Evolutionary conservation across 2,329 filamentous ascomycete genomes (phyloP).

Genomic region (Lachnellula hyalina): DNA sequence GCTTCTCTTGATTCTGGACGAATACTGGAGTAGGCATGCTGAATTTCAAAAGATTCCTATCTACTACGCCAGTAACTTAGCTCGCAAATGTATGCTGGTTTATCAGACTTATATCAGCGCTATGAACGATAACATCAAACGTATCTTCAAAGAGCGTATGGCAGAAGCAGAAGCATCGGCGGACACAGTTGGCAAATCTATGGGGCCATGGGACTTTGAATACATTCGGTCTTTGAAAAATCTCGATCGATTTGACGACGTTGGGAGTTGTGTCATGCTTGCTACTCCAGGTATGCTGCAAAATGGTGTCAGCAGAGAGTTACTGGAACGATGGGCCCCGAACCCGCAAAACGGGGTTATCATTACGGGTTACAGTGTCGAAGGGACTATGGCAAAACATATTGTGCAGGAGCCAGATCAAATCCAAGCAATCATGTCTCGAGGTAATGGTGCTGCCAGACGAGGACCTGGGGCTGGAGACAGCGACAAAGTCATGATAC

Average conservation of each 20-base stretch:
- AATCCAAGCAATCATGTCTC: constrained; percentile 89
- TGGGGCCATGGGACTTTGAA: constrained; percentile 93
- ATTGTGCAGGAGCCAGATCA: constrained; percentile 93
- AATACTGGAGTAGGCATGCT: constrained; percentile 88
- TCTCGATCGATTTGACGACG: constrained; percentile 91
- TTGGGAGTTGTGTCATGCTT: constrained; percentile 94
- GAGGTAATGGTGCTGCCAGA: constrained; percentile 58
- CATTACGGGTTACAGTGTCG: constrained; percentile 96
- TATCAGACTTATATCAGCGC: constrained; percentile 97
- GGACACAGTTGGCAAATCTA: constrained; percentile 62
- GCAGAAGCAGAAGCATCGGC: constrained; percentile 80
- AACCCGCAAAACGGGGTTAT: constrained; percentile 97
- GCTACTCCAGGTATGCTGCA: constrained; percentile 98
- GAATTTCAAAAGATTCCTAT: constrained; percentile 90
- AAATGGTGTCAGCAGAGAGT: constrained; percentile 86
- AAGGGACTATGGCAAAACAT: constrained; percentile 96
- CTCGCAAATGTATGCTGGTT: constrained; percentile 95
- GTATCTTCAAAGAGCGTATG: constrained; percentile 88
- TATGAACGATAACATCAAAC: constrained; percentile 99
- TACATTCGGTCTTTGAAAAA: constrained; percentile 89
- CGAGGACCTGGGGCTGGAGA: constrained; percentile 56
- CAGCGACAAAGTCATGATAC: constrained; percentile 86
- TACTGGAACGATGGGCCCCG: constrained; percentile 93
- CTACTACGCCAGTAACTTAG: constrained; percentile 94
- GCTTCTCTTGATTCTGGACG: constrained; percentile 86